Percentiles rank a stretch among this genome's conserved stretches.
Conservation (phyloP, 2,329 filamentous ascomycete species). For the Aurifilum marmelostoma region DNA sequence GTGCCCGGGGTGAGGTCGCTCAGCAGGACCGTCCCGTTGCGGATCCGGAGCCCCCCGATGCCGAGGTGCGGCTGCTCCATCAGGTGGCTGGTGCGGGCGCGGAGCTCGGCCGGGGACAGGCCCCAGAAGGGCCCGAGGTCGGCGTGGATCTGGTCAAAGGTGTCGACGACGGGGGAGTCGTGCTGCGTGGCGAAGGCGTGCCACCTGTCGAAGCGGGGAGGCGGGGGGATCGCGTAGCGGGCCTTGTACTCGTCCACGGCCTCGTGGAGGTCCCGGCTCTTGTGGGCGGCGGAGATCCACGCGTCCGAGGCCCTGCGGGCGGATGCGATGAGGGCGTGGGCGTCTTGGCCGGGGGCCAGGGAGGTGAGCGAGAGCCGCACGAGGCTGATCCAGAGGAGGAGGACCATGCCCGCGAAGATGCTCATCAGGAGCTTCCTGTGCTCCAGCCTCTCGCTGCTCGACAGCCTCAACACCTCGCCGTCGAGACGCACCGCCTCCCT, state of each 20-base stretch:
- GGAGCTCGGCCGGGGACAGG: constrained; percentile 61
- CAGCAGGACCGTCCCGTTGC: constrained; percentile 36
- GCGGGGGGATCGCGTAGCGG: constrained; percentile 68
- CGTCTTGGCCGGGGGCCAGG: not conserved
- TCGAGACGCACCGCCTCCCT: constrained; percentile 5
- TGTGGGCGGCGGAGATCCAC: not conserved
- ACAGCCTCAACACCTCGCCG: constrained; percentile 3
- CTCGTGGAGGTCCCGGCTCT: constrained; percentile 55
- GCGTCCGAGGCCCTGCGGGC: not conserved
- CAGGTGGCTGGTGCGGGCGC: constrained; percentile 49
- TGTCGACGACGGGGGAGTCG: constrained; percentile 67
- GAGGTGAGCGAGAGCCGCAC: not conserved
- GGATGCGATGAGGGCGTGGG: not conserved
- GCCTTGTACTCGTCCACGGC: constrained; percentile 68
- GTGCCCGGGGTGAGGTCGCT: constrained; percentile 39
- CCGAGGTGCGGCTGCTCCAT: constrained; percentile 37
- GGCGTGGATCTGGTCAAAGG: constrained; percentile 70
- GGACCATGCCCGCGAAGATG: not conserved
- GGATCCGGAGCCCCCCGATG: constrained; percentile 41
- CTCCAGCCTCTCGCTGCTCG: not conserved
- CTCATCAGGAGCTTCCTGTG: constrained; percentile 2
- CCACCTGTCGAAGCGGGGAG: constrained; percentile 81
- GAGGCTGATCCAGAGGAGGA: not conserved
- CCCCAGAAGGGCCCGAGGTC: constrained; percentile 72
- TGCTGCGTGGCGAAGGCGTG: constrained; percentile 56